Conservation (phyloP, 1,139 yeast genomes). For the Hyphopichia pseudoburtonii region DNA sequence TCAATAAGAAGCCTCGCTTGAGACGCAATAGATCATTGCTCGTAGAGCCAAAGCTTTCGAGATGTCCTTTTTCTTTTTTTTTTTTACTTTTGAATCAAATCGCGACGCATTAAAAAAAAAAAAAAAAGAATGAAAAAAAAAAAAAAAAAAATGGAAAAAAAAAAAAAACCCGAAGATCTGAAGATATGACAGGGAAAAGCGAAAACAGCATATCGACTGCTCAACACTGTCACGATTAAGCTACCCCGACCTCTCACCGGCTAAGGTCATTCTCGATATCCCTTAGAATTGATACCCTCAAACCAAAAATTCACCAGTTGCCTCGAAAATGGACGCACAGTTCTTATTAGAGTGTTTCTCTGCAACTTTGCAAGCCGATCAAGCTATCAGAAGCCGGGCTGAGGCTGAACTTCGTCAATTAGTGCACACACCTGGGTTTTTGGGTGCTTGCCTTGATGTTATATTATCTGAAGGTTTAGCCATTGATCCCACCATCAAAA, state of each 20-base stretch:
- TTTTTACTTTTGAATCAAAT: no score
- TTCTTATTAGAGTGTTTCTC: constrained; percentile 74
- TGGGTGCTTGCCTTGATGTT: constrained; percentile 81
- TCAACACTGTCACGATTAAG: no score
- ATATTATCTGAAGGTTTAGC: constrained; percentile 45
- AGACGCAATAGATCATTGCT: no score
- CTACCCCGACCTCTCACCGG: no score
- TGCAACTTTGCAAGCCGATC: constrained; percentile 76
- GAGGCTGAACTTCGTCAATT: constrained; percentile 64
- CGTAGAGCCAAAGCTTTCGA: no score
- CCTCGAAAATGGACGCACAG: constrained; percentile 63
- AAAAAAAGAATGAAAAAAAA: background rate
- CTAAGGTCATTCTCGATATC: no score
- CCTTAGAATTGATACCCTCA: background rate
- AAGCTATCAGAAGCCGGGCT: constrained; percentile 60
- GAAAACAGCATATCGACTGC: no score
- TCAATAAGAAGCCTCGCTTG: no score
- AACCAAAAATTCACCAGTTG: background rate
- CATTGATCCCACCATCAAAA: constrained; percentile 57
- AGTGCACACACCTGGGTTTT: constrained; percentile 65
- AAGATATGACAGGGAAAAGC: no score
- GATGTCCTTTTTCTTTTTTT: background rate
- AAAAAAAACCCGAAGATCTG: background rate
- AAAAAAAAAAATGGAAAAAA: background rate
- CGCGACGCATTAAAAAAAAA: background rate